Evolutionary conservation across 208 protist species (phyloP).

Genomic region (Crithidia sp.): DNA sequence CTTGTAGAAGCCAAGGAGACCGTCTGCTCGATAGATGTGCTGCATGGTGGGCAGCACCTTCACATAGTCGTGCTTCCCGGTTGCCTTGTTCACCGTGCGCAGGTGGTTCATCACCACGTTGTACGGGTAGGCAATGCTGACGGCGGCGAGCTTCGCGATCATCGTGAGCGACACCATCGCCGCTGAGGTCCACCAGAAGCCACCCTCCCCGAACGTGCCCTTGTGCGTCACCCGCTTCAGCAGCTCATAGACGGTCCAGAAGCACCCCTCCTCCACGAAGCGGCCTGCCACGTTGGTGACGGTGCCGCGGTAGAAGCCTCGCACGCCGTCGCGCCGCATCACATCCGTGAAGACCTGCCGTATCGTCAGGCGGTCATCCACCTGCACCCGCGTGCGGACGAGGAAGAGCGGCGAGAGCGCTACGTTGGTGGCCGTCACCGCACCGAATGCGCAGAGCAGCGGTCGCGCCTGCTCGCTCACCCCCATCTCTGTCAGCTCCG

Average conservation of each 20-base stretch:
- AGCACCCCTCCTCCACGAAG: constrained; percentile 87
- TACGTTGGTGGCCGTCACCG: constrained; percentile 77
- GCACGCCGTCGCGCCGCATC: constrained; percentile 66
- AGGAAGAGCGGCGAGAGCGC: constrained; percentile 85
- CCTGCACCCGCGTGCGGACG: constrained; percentile 88
- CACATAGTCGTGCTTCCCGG: constrained; percentile 77
- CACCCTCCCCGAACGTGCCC: constrained; percentile 51
- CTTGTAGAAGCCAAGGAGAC: constrained; percentile 90
- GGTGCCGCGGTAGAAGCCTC: constrained; percentile 88
- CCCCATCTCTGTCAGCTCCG: constrained; percentile 46
- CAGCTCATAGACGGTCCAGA: constrained; percentile 90
- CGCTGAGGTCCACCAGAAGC: constrained; percentile 63
- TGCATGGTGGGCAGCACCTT: constrained; percentile 62
- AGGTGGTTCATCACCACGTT: constrained; percentile 92
- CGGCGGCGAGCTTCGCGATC: constrained; percentile 76
- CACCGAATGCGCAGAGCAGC: constrained; percentile 69
- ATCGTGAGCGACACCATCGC: constrained; percentile 86
- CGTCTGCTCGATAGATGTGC: constrained; percentile 79
- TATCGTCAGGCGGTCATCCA: constrained; percentile 79
- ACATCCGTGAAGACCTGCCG: constrained; percentile 73
- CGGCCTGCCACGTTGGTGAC: constrained; percentile 85
- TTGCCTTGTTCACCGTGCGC: constrained; percentile 84
- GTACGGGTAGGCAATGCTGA: constrained; percentile 86
- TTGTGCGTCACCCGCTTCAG: constrained; percentile 80
- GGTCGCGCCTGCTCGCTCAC: constrained; percentile 64